Base-by-base conservation (phyloP, 768 basidiomycete species). In the Coprinopsis cinerea region DNA sequence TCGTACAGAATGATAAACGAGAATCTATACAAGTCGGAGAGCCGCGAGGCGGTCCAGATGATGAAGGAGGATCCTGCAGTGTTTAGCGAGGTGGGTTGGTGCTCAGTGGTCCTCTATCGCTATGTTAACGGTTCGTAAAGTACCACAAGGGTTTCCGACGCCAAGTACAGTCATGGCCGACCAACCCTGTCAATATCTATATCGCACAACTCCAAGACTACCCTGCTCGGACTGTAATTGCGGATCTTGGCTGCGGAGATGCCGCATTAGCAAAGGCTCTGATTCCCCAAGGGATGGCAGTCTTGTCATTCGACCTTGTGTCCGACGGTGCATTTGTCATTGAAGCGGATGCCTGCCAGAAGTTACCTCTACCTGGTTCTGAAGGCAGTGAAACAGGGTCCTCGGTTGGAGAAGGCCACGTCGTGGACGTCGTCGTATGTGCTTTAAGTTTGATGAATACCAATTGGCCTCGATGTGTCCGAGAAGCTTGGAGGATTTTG, bases 381-480 rank as follows among this genome's bases (percentile, higher is more conserved):
- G 81, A 83, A 53, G 70, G 70, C 22, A 59, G 53, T 15, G 69
- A 65, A 4, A 57, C 64, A 14, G 65, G 66, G 35, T 66, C 69
- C 32, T 67, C 67, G 3, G 65, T 70, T 28, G 81, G 78, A 24
- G 75, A 78, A 45, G 91, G 82, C 0, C 85, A 90, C 55, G 65
- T 98, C 2, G 90, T 92, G 1, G 94, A 99, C 62, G 83, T 92
- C 4, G 92, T 82, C 5, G 85, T 98, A 20, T 98, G 92, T 63
- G 90, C 94, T 20, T 75, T 99, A 55, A 97, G 94, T 60, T 73
- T 99, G 54, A 99, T 99, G 96, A 88, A 90, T 26, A 88, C 83
- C 14, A 97, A 99, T 62, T 99, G 96, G 96, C 78, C 89, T n/a
- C 76, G 75, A 39, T 91, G 91, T 58, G 76, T 98, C 23, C 76